Percentiles rank a stretch among this genome's conserved stretches.
Evolutionary conservation across 495 filamentous ascomycete genomes (phyloP).

Genomic region (Penicillium soppii): DNA sequence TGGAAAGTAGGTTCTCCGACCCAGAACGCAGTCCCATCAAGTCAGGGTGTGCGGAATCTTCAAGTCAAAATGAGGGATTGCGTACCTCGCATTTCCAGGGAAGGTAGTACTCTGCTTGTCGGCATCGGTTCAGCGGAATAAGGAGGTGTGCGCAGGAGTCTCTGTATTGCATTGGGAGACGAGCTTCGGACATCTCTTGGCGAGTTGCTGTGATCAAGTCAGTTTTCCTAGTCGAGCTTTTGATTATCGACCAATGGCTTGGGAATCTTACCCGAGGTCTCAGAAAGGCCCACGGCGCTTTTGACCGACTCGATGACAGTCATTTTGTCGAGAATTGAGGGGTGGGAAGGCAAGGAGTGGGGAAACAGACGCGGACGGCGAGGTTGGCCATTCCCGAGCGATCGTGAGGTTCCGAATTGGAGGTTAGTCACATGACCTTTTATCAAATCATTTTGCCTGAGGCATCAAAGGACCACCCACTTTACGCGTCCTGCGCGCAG

Average conservation of each 20-base stretch:
- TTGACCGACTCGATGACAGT: slow-evolving; percentile 54
- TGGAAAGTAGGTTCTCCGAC: neutral
- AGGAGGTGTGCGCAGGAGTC: slow-evolving; percentile 92
- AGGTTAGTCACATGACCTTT: slow-evolving; percentile 28
- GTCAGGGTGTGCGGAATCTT: neutral
- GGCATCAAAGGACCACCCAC: slow-evolving; percentile 28
- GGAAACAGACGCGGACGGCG: slow-evolving; percentile 21
- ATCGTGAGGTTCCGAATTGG: slow-evolving; percentile 32
- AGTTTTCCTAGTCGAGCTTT: slow-evolving; percentile 22
- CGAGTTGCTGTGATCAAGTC: slow-evolving; percentile 60
- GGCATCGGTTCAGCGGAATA: slow-evolving; percentile 93
- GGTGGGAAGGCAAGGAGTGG: slow-evolving; percentile 12
- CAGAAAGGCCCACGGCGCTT: slow-evolving; percentile 50
- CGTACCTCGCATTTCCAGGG: slow-evolving; percentile 98
- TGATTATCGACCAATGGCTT: slow-evolving; percentile 21
- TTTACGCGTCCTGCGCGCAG: slow-evolving; percentile 28
- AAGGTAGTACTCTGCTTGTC: slow-evolving; percentile 86
- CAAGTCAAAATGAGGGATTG: slow-evolving; percentile 1
- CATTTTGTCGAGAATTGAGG: slow-evolving; percentile 33
- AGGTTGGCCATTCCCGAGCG: slow-evolving; percentile 34
- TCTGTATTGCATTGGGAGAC: slow-evolving; percentile 84
- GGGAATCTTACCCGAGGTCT: slow-evolving; percentile 40
- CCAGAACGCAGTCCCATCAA: neutral
- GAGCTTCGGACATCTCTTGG: slow-evolving; percentile 89
- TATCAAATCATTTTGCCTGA: slow-evolving; percentile 11